Percentiles rank a stretch among this genome's conserved stretches.
These are phyloP conservation scores for Umbelopsis isabellina DNA, from an alignment of 192 early-diverging fungal genomes.

Conservation along the genomic window DNA sequence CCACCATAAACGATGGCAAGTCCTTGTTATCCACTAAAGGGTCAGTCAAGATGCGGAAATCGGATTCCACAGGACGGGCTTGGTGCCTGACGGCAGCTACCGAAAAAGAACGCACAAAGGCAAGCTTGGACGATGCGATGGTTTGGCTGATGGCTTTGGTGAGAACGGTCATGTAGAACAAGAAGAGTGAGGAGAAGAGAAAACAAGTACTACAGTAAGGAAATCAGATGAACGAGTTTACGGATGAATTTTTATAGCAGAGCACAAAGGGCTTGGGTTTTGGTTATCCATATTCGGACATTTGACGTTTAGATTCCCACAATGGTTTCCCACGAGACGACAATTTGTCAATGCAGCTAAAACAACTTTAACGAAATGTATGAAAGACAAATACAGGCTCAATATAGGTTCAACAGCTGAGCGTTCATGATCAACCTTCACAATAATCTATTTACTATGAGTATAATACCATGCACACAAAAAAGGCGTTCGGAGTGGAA, in stretches of 20 bases:
- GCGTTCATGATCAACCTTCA: too few relatives aligned
- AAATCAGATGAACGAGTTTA: slow-evolving; percentile 9
- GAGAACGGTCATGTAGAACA: not conserved
- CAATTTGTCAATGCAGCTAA: slow-evolving; percentile 8
- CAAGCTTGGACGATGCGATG: slow-evolving; percentile 1
- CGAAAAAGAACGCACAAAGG: slow-evolving; percentile 6
- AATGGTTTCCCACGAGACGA: slow-evolving; percentile 15
- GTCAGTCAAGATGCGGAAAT: slow-evolving; percentile 50
- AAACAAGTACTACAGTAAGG: not conserved
- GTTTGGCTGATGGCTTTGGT: not conserved
- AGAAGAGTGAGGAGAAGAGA: not conserved
- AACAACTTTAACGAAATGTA: too few relatives aligned
- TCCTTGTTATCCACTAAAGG: slow-evolving; percentile 44
- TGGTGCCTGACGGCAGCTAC: not conserved
- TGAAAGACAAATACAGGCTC: too few relatives aligned
- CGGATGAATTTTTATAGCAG: slow-evolving; percentile 17
- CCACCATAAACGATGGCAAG: slow-evolving; percentile 59
- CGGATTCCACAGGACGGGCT: slow-evolving; percentile 7
- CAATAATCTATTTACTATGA: too few relatives aligned
- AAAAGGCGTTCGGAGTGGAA: not conserved
- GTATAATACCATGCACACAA: not conserved
- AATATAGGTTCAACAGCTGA: too few relatives aligned
- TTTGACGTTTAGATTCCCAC: slow-evolving; percentile 22
- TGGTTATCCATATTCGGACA: slow-evolving; percentile 11
- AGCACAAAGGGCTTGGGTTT: not conserved